Conservation (phyloP, 495 filamentous ascomycete species). For the Penicillium macrosclerotiorum region DNA sequence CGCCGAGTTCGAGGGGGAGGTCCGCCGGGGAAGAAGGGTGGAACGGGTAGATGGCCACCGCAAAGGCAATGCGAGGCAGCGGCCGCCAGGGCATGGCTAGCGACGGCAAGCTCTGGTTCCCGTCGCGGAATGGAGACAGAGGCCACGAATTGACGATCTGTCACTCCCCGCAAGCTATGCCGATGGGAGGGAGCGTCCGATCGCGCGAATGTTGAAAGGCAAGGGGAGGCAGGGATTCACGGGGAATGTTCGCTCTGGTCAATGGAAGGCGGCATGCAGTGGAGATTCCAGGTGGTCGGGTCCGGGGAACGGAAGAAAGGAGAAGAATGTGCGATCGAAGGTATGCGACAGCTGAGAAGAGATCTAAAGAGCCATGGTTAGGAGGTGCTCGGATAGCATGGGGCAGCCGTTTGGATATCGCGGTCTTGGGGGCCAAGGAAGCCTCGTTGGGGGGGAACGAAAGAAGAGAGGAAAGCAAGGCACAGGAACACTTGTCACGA, state of each 20-base stretch:
- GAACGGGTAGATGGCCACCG: slow-evolving; percentile 92
- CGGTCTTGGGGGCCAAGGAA: slow-evolving; percentile 10
- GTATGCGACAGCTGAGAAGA: slow-evolving; percentile 23
- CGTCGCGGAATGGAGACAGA: slow-evolving; percentile 11
- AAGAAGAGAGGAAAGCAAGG: neutral
- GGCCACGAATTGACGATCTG: slow-evolving; percentile 6
- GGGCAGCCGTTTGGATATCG: neutral
- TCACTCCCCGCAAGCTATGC: slow-evolving; percentile 15
- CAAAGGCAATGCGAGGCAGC: slow-evolving; percentile 95
- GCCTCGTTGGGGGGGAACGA: neutral
- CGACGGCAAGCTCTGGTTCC: slow-evolving; percentile 10
- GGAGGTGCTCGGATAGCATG: slow-evolving; percentile 8
- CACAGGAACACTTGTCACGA: slow-evolving; percentile 3
- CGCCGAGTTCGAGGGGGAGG: slow-evolving; percentile 94
- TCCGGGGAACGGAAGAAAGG: slow-evolving; percentile 15
- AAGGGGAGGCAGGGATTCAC: slow-evolving; percentile 19
- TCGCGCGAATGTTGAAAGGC: slow-evolving; percentile 12
- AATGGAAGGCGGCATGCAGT: slow-evolving; percentile 36
- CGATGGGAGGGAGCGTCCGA: slow-evolving; percentile 12
- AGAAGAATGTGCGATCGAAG: slow-evolving; percentile 22
- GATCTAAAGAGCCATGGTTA: slow-evolving; percentile 23
- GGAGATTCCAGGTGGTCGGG: slow-evolving; percentile 8
- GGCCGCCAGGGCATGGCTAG: slow-evolving; percentile 92
- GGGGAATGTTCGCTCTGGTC: slow-evolving; percentile 25
- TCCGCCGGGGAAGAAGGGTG: slow-evolving; percentile 81